A percentile compares a stretch with the other conserved stretches of the same genome.
phyloP scores from a whole-genome alignment of 306 rosid species.

The Senna siamea region DNA sequence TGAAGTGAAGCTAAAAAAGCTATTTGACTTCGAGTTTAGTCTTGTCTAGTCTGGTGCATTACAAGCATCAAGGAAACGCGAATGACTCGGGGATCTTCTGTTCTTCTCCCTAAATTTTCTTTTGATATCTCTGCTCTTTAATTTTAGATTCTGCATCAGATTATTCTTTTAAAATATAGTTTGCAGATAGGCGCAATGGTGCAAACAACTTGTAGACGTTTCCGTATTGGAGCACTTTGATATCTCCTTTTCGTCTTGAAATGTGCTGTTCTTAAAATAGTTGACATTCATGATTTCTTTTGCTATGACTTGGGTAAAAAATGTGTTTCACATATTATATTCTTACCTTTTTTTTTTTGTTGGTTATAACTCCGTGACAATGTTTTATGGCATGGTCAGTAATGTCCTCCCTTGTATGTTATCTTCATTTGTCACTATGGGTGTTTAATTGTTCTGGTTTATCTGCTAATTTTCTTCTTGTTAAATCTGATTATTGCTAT shows the following conservation, averaged over 20 bases:
- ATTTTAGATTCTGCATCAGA: not conserved
- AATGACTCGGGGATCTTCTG: not conserved
- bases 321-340: not conserved
- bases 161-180: not conserved
- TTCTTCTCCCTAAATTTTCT: not conserved
- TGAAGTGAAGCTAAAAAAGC: slow-evolving; percentile 19
- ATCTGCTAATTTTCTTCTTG: not conserved
- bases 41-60: not conserved
- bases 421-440: not conserved
- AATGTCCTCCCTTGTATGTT: not conserved
- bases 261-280: not conserved
- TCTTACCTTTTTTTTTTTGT: not conserved
- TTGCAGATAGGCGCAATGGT: not conserved
- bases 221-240: not conserved
- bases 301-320: not conserved
- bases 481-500: not conserved
- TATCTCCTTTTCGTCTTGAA: not conserved
- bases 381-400: too few species aligned
- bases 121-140: not conserved
- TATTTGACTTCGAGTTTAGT: slow-evolving; percentile 7
- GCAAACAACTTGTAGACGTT: not conserved
- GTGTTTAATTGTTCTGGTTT: not conserved
- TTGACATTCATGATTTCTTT: not conserved
- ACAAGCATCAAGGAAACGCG: not conserved
- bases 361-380: too few species aligned